Base-by-base conservation (phyloP, 2,329 filamentous ascomycete species). In the Dactylellina leptospora region DNA sequence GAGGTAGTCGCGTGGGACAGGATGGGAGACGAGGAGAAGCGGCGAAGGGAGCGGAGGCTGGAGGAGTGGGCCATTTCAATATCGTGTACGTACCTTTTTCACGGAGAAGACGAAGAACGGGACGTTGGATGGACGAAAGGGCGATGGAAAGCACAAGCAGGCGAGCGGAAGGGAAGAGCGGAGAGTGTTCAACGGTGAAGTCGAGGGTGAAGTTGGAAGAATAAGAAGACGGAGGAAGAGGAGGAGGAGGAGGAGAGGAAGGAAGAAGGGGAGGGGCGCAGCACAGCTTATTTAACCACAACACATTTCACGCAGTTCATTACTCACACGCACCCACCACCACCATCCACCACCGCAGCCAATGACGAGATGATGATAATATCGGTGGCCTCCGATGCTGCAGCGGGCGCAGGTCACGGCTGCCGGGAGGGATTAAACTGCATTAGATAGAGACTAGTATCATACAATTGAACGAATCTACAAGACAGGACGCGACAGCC, bases 201-300 rank as follows among this genome's bases (percentile, higher is more conserved):
- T 44, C 40, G 40, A 44, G 40, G 9, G 30, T 36, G 55, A 45
- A 25, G 45, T 18, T 27, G 47, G 20, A 38, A 2, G 42, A 25
- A 23, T 18, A 53, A n/a, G 42, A 53, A 9, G 48, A 53, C 22
- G 2, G 45, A 61, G 30, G 30, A 23, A 30, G 42, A 11, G 8
- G 28, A 33, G 42, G 36, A 13, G 11, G 28, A 50, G 30, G 61
- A 23, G 33, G 36, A 9, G 40, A 55, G 28, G 25, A 11, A 23
- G 55, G 45, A 54, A 48, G 45, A 27, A 36, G 50, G 54, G 53
- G n/a, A n/a, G 54, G 54, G 63, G 45, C 55, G 53, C 27, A 18
- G n/a, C n/a, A n/a, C n/a, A 70, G 56, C 64, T 68, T 68, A 68
- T 68, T 68, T 68, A 66, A 22, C 16, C 30, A 44, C 58, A 63